These are phyloP conservation scores for Salix purpurea DNA, from an alignment of 345 rosid genomes.

Conservation along the genomic window DNA sequence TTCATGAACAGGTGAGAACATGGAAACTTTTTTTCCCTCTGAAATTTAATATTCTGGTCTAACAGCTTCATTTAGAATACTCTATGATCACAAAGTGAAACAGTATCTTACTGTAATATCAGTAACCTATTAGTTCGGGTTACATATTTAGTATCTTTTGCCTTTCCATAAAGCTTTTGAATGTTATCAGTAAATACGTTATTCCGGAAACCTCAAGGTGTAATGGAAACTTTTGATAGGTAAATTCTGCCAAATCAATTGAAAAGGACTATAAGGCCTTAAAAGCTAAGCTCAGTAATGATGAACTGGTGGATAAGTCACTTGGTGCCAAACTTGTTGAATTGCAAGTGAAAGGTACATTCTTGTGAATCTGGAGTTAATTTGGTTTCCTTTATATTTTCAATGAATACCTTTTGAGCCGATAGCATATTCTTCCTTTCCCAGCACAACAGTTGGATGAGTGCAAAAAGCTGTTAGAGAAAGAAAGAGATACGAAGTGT, in stretches of 20 bases:
- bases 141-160: neutral
- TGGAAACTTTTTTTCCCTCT: neutral
- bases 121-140: neutral
- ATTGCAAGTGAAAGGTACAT: constrained; percentile 59
- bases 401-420: neutral
- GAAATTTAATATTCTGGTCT: neutral
- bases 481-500: constrained; percentile 50
- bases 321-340: constrained; percentile 74
- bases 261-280: constrained; percentile 71
- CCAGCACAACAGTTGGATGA: constrained; percentile 65
- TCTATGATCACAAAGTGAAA: neutral
- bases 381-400: neutral
- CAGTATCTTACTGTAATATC: neutral
- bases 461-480: constrained; percentile 45
- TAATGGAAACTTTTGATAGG: constrained; percentile 25
- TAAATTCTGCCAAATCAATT: constrained; percentile 67
- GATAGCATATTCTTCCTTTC: neutral
- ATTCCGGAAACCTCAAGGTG: neutral
- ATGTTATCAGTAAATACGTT: neutral
- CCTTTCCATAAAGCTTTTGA: neutral
- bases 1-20: constrained; percentile 64
- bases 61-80: neutral
- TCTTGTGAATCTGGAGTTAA: constrained; percentile 12
- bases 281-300: constrained; percentile 65
- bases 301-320: constrained; percentile 55